Conservation (phyloP, 805 yeast species). For the Metschnikowia proteae region DNA sequence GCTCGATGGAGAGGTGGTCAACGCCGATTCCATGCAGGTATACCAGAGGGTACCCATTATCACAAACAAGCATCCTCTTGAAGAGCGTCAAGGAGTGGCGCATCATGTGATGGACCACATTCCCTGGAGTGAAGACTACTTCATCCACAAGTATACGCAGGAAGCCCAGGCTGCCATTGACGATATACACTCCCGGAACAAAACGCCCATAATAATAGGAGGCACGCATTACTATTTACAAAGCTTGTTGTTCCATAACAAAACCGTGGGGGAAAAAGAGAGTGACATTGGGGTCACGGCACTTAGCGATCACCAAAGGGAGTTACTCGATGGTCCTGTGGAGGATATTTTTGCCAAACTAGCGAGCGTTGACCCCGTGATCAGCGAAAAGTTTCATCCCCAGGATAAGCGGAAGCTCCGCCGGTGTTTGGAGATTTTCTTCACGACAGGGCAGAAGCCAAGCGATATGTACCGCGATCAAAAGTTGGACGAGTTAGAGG, state of each 20-base stretch:
- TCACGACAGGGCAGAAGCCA: slow-evolving; percentile 60
- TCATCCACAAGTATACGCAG: slow-evolving; percentile 68
- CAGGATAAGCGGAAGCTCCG: slow-evolving; percentile 76
- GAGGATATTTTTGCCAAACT: slow-evolving; percentile 49
- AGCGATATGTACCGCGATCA: slow-evolving; percentile 71
- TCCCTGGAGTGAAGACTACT: slow-evolving; percentile 75
- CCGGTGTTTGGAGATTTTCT: slow-evolving; percentile 78
- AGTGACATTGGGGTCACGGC: slow-evolving; percentile 27
- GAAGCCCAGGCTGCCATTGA: slow-evolving; percentile 66
- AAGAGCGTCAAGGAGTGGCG: slow-evolving; percentile 66
- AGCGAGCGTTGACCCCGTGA: slow-evolving; percentile 57
- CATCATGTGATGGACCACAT: slow-evolving; percentile 91
- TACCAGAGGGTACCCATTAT: slow-evolving; percentile 69
- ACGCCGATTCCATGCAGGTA: slow-evolving; percentile 97
- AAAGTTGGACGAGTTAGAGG: slow-evolving; percentile 35
- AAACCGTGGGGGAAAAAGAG: slow-evolving; percentile 45
- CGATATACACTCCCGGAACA: slow-evolving; percentile 62
- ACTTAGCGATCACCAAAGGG: slow-evolving; percentile 26
- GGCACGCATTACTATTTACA: slow-evolving; percentile 95
- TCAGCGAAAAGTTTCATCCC: slow-evolving; percentile 85
- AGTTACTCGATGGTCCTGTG: slow-evolving; percentile 53
- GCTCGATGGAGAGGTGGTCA: slow-evolving; percentile 83
- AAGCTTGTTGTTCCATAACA: slow-evolving; percentile 66
- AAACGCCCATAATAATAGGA: slow-evolving; percentile 85
- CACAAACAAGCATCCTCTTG: slow-evolving; percentile 87